phyloP scores from a whole-genome alignment of 1,139 yeast species.

The Lizanozyma gosingica region DNA sequence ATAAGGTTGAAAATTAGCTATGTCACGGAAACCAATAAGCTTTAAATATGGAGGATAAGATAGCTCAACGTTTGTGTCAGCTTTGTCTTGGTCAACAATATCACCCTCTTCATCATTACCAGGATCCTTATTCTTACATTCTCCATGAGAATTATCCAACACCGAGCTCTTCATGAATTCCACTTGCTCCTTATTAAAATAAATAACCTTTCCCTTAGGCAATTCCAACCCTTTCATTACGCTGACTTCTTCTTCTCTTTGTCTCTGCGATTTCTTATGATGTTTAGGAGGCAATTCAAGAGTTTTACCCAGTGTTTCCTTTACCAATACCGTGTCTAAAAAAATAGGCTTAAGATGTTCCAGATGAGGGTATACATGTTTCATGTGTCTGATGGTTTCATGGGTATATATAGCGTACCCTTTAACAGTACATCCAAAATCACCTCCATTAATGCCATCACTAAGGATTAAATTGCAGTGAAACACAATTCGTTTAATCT shows the following conservation, averaged over 20 bases:
- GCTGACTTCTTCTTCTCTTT: neutral
- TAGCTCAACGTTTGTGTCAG: slow-evolving; percentile 1
- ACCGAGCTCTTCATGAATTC: slow-evolving; percentile 23
- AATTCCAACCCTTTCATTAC: neutral
- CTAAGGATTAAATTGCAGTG: slow-evolving; percentile 44
- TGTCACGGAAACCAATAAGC: slow-evolving; percentile 58
- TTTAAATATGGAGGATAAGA: slow-evolving; percentile 13
- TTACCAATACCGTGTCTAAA: neutral
- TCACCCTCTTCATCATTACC: slow-evolving; percentile 16
- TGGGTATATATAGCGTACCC: slow-evolving; percentile 62
- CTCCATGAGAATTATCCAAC: slow-evolving; percentile 25
- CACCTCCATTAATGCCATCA: slow-evolving; percentile 36
- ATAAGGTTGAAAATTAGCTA: slow-evolving; percentile 34
- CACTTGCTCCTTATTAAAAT: slow-evolving; percentile 19
- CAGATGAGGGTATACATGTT: neutral
- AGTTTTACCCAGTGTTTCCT: neutral
- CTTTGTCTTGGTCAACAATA: slow-evolving; percentile 10
- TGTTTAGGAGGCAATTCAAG: neutral
- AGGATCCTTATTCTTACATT: slow-evolving; percentile 2
- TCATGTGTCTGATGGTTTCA: slow-evolving; percentile 19
- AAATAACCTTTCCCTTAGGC: slow-evolving; percentile 11
- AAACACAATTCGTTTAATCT: slow-evolving; percentile 55
- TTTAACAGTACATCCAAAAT: slow-evolving; percentile 53
- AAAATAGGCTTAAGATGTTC: neutral
- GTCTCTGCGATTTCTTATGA: neutral